phyloP scores from a whole-genome alignment of 2,329 filamentous ascomycete genomes.

The Elsinoe necatrix region DNA sequence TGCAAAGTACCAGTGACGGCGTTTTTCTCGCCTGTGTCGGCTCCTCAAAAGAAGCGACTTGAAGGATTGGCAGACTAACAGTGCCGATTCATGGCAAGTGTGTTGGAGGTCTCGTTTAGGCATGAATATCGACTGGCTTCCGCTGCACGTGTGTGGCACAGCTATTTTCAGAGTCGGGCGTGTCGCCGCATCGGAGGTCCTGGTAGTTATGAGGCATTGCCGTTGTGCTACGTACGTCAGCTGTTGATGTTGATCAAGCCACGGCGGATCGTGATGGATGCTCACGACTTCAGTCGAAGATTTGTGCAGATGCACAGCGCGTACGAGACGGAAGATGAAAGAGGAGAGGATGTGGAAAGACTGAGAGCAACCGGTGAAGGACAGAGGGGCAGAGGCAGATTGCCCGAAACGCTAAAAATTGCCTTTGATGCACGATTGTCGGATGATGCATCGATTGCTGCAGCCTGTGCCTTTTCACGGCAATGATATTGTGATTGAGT shows the following conservation, averaged over 20 bases:
- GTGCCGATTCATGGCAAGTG: background rate
- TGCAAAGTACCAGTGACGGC: background rate
- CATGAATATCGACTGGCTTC: background rate
- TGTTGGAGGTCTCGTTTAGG: conserved; percentile 1
- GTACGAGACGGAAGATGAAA: background rate
- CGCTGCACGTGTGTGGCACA: conserved; percentile 11
- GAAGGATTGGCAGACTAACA: background rate
- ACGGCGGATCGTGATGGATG: conserved; percentile 1
- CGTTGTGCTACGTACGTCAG: background rate
- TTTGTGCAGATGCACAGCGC: background rate
- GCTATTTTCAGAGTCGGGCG: conserved; percentile 6
- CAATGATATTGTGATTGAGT: conserved; percentile 1
- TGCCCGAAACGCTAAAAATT: background rate
- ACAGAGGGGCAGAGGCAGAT: conserved; percentile 9
- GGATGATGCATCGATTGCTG: background rate
- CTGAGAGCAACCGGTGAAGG: background rate
- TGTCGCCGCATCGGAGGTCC: background rate
- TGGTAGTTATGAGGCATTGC: background rate
- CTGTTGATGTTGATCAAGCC: conserved; percentile 1
- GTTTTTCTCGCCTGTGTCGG: background rate
- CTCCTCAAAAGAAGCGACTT: background rate
- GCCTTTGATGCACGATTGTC: background rate
- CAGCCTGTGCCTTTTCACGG: background rate
- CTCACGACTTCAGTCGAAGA: background rate
- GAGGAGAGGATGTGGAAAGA: background rate